Conservation (phyloP, 306 rosid genomes). For the Lotus japonicus region DNA sequence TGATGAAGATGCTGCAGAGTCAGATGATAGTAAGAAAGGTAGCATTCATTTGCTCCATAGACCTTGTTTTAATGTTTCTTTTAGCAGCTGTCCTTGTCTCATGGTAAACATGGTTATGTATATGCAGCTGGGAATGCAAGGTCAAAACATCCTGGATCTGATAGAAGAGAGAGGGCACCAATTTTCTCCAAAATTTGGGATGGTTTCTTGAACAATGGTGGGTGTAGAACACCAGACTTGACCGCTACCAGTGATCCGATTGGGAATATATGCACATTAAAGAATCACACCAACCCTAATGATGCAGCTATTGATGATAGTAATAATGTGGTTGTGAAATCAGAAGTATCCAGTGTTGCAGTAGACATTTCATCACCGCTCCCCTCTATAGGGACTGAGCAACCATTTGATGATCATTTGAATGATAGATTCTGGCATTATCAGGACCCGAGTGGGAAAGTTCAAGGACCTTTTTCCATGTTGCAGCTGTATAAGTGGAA, state of each 20-base stretch:
- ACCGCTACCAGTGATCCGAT: slow-evolving; percentile 29
- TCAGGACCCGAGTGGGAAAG: slow-evolving; percentile 77
- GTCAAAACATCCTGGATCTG: slow-evolving; percentile 31
- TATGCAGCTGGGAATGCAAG: slow-evolving; percentile 55
- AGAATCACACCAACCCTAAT: slow-evolving; percentile 24
- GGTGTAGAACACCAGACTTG: slow-evolving; percentile 32
- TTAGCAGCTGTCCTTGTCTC: slow-evolving; percentile 20
- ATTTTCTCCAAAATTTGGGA: slow-evolving; percentile 35
- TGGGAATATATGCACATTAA: slow-evolving; percentile 18
- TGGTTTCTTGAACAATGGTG: slow-evolving; percentile 26
- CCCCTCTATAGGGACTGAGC: slow-evolving; percentile 36
- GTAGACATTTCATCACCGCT: slow-evolving; percentile 36
- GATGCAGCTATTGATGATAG: slow-evolving; percentile 30
- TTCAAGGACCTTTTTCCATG: slow-evolving; percentile 85
- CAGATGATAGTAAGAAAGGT: slow-evolving; percentile 63
- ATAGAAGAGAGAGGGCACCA: slow-evolving; percentile 39
- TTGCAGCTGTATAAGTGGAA: slow-evolving; percentile 67
- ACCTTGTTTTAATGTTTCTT: slow-evolving; percentile 21
- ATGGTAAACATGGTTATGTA: slow-evolving; percentile 28
- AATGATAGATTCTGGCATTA: slow-evolving; percentile 70
- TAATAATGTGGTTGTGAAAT: slow-evolving; percentile 30
- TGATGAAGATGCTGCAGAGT: slow-evolving; percentile 48
- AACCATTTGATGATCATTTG: slow-evolving; percentile 38
- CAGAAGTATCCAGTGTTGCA: slow-evolving; percentile 38
- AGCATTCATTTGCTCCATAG: slow-evolving; percentile 19